These are phyloP conservation scores for Tinospora cordifolia DNA, from an alignment of 164 flowering plant genomes.

Conservation along the genomic window DNA sequence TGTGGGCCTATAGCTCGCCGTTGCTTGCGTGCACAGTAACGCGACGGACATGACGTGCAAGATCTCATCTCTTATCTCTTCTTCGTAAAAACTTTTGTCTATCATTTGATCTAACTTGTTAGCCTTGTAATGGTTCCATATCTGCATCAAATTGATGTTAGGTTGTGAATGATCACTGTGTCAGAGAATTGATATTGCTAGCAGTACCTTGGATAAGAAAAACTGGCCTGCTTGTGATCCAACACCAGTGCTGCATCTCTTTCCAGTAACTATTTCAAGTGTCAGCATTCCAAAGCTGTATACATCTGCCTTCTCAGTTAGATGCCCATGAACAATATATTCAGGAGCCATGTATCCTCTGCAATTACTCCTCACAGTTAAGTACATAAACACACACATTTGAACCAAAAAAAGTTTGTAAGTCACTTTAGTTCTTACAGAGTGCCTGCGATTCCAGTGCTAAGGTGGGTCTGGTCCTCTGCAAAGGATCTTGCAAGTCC, in stretches of 20 bases:
- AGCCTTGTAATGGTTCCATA: background rate
- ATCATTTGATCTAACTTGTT: background rate
- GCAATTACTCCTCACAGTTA: background rate
- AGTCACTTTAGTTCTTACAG: background rate
- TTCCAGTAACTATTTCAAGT: background rate
- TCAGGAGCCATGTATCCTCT: constrained; percentile 1
- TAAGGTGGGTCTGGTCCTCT: constrained; percentile 1
- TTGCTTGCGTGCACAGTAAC: background rate
- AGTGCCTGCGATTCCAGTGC: constrained; percentile 2
- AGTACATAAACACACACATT: background rate
- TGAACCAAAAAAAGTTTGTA: background rate
- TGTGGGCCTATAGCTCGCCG: background rate
- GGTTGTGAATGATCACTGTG: background rate
- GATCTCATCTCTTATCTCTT: background rate
- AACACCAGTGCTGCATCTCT: background rate
- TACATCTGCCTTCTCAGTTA: background rate
- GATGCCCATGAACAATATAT: background rate
- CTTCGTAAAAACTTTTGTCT: background rate
- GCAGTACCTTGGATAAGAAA: background rate
- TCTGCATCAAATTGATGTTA: background rate
- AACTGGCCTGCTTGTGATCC: background rate
- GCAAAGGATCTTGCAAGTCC: background rate
- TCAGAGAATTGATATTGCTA: background rate
- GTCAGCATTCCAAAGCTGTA: background rate
- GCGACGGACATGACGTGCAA: background rate